Percentiles rank a stretch among this genome's conserved stretches.
Conservation (phyloP, 2,329 filamentous ascomycete species). For the Bipolaris zeicola region DNA sequence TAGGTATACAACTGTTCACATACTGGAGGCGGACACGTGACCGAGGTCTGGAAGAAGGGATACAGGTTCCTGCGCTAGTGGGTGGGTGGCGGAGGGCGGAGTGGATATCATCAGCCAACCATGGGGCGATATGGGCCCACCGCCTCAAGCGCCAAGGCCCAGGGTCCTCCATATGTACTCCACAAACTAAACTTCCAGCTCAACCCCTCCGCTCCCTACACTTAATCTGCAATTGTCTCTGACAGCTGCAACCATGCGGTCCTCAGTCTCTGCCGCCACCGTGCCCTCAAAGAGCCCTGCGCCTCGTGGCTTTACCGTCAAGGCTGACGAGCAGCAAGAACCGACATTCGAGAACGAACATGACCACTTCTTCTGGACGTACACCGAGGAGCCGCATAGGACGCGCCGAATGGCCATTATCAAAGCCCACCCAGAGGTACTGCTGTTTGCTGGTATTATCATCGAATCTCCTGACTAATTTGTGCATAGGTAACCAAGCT, state of each 20-base stretch:
- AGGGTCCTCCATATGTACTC: conserved; percentile 8
- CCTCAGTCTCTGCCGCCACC: conserved; percentile 46
- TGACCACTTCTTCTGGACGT: conserved; percentile 93
- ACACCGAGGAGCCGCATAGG: conserved; percentile 96
- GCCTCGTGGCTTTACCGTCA: conserved; percentile 30
- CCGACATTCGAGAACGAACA: conserved; percentile 33
- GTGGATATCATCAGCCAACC: conserved; percentile 14
- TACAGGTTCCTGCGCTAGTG: conserved; percentile 10
- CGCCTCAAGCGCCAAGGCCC: conserved; percentile 13
- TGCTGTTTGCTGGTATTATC: background rate
- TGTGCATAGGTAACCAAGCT: conserved; percentile 81
- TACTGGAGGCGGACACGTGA: background rate
- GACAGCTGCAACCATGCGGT: conserved; percentile 35
- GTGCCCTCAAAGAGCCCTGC: conserved; percentile 32
- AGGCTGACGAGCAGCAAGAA: conserved; percentile 24
- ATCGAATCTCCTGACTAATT: background rate
- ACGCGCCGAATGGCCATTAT: conserved; percentile 92
- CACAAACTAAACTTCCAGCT: conserved; percentile 11
- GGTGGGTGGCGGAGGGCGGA: conserved; percentile 4
- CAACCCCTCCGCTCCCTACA: conserved; percentile 10
- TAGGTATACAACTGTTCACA: no score
- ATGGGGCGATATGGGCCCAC: conserved; percentile 12
- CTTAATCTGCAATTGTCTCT: conserved; percentile 9
- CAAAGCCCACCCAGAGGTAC: conserved; percentile 94
- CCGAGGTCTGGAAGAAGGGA: background rate